Evolutionary conservation across 2,329 filamentous ascomycete species (phyloP), one percentile per base, ranked within the genome.

Genomic region (Sphaceloma murrayae): DNA sequence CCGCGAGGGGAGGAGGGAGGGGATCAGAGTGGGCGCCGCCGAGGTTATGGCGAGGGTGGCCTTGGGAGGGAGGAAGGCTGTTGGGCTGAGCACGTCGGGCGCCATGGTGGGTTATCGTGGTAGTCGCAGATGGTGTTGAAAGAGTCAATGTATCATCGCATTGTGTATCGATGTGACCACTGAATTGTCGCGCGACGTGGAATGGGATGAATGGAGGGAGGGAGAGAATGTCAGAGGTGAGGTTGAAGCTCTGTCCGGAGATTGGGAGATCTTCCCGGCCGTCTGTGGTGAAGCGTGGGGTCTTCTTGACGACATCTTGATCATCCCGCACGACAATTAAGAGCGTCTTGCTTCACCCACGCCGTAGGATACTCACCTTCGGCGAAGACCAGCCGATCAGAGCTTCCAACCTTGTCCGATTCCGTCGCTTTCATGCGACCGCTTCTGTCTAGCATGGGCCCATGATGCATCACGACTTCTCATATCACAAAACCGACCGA

Each of bases 31-130:
- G 19, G 67, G 62, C 3, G 67, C 67, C 57, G 59, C 68, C 58
- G 63, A 67, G 51, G 60, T 74, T 58, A 67, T 70, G 55, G 49
- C 62, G 59, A 70, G 62, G 19, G 67, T 61, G 21, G 56, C 57
- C 3, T 51, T 47, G 1, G 67, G 67, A 0, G 62, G 51, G 45
- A 66, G 58, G 45, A 54, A 56, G 10, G 62, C 54, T 5, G 67
- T 65, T 11, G 66, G 64, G 21, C 58, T 50, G 50, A 67, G 59
- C 24, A 68, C 59, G 29, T 65, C 62, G 43, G 50, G 49, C 5
- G 53, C 50, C 56, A 58, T 59, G n/a, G 24, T 9, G 36, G 27
- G 22, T 6, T 33, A n/a, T 3, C 7, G 21, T 34, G 31, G 31
- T 24, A 32, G 10, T 8, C 27, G 16, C 8, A 10, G 19, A 11